Evolutionary conservation across 139 green algal species (phyloP).

Genomic region (Asterochloris erici): DNA sequence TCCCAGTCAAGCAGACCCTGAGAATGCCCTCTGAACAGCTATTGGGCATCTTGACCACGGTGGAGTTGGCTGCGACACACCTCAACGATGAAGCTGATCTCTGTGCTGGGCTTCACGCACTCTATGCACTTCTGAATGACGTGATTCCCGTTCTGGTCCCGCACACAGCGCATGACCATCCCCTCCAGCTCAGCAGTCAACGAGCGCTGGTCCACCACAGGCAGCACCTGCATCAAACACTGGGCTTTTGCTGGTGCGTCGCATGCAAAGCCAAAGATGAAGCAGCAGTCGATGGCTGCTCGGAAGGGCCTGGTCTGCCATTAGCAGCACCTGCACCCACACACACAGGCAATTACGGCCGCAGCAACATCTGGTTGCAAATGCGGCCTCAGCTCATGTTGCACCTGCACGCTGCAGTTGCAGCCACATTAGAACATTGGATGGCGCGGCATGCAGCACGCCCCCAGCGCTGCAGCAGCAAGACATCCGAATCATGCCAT

Average conservation of each 20-base stretch:
- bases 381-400: too few relatives aligned
- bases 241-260: neutral
- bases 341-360: too few relatives aligned
- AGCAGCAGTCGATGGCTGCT: too few relatives aligned
- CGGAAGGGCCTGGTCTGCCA: too few relatives aligned
- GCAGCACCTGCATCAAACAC: constrained; percentile 24
- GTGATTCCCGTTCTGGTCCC: constrained; percentile 96
- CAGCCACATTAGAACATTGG: too few relatives aligned
- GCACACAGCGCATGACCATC: constrained; percentile 73
- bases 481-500: too few relatives aligned
- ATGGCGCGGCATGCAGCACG: too few relatives aligned
- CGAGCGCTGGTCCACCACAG: constrained; percentile 20
- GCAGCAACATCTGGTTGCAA: too few relatives aligned
- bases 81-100: constrained; percentile 36
- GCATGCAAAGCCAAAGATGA: too few relatives aligned
- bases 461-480: too few relatives aligned
- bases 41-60: neutral
- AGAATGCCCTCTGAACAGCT: neutral
- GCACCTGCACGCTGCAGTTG: too few relatives aligned
- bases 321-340: too few relatives aligned
- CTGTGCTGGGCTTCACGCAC: constrained; percentile 61
- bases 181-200: constrained; percentile 66
- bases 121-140: constrained; percentile 93
- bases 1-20: neutral
- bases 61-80: neutral